A percentile compares a stretch with the other conserved stretches of the same genome.
Evolutionary conservation across 352 stramenopile species (phyloP).

Genomic region (Globisporangium takayamanum): DNA sequence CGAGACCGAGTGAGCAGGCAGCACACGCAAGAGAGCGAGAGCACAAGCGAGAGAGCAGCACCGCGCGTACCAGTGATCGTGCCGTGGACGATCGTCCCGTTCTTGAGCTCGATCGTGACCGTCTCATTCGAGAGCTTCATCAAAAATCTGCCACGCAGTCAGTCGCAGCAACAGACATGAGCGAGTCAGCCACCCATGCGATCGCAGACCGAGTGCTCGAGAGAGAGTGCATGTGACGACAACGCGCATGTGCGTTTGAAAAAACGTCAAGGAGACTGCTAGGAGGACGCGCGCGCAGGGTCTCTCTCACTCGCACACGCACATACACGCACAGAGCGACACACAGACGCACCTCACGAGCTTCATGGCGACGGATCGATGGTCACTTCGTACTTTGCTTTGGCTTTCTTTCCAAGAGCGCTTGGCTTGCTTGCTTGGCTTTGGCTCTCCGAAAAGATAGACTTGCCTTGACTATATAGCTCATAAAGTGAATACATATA

Average conservation of each 20-base stretch:
- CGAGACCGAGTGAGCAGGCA: neutral
- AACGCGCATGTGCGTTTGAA: no score
- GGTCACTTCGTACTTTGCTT: no score
- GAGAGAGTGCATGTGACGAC: neutral
- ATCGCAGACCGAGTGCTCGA: no score
- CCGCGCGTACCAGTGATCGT: slow-evolving; percentile 90
- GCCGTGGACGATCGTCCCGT: slow-evolving; percentile 98
- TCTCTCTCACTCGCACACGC: neutral
- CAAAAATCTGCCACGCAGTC: slow-evolving; percentile 75
- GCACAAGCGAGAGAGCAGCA: neutral
- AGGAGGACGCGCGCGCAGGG: neutral
- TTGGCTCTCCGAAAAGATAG: no score
- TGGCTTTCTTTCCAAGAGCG: no score
- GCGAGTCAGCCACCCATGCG: no score
- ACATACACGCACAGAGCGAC: no score
- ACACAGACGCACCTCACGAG: slow-evolving; percentile 1
- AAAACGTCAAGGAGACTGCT: no score
- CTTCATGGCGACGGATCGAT: neutral
- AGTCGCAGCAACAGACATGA: no score
- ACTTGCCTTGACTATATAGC: no score
- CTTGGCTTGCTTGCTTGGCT: no score
- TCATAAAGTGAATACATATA: no score
- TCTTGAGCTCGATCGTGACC: slow-evolving; percentile 99
- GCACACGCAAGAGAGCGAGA: slow-evolving; percentile 3
- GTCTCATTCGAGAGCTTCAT: slow-evolving; percentile 99